These are phyloP conservation scores for Primulina huaijiensis DNA, from an alignment of 257 asterid genomes.

Conservation along the genomic window DNA sequence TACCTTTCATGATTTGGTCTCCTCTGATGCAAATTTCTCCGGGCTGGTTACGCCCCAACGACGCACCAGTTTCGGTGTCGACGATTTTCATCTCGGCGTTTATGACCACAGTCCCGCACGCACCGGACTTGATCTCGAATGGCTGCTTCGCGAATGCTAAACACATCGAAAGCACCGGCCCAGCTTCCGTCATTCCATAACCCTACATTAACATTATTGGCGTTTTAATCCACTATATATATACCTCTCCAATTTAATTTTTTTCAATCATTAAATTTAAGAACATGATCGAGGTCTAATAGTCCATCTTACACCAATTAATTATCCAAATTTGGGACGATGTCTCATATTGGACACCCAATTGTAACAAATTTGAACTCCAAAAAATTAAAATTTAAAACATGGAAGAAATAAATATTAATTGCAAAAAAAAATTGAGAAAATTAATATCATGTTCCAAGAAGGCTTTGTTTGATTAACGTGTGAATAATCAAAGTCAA, in stretches of 20 bases:
- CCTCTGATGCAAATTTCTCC: conserved; percentile 93
- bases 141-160: conserved; percentile 86
- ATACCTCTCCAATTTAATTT: too few species aligned
- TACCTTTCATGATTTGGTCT: conserved; percentile 97
- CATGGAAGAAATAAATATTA: too few species aligned
- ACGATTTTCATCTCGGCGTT: conserved; percentile 93
- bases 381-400: too few species aligned
- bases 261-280: too few species aligned
- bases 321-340: too few species aligned
- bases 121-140: conserved; percentile 75
- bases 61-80: conserved; percentile 55
- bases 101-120: conserved; percentile 86
- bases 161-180: conserved; percentile 91
- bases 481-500: not conserved
- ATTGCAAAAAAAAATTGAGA: too few species aligned
- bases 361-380: too few species aligned
- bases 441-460: too few species aligned
- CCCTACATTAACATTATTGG: conserved; percentile 44
- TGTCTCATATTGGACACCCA: not conserved
- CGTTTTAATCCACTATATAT: too few species aligned
- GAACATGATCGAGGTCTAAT: too few species aligned
- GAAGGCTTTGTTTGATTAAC: not conserved
- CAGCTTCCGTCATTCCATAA: conserved; percentile 97
- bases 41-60: conserved; percentile 62
- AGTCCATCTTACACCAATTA: too few species aligned